These are phyloP conservation scores for Syncephalis plumigaleata DNA, from an alignment of 371 early-diverging fungal species.

Conservation along the genomic window DNA sequence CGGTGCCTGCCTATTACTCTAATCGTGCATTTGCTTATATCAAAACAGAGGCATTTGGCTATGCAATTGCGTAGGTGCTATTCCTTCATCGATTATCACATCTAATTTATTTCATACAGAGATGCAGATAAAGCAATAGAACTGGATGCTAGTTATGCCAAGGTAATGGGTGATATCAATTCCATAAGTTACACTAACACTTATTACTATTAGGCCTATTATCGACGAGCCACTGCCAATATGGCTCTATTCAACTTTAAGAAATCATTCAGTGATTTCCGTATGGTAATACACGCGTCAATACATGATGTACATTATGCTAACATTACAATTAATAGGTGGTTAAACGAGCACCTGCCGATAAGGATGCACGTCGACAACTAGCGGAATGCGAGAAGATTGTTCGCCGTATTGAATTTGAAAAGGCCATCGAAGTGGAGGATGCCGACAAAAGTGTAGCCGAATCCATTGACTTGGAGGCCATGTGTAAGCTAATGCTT, in stretches of 20 bases:
- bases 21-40: conserved; percentile 88
- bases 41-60: conserved; percentile 75
- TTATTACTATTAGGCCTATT: conserved; percentile 40
- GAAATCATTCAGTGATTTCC: conserved; percentile 69
- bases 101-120: conserved; percentile 8
- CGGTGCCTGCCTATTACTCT: conserved; percentile 69
- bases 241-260: conserved; percentile 69
- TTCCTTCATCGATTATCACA: conserved; percentile 1
- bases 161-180: conserved; percentile 22
- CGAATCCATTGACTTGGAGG: conserved; percentile 21
- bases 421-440: conserved; percentile 72
- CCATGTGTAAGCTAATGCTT: conserved; percentile 19
- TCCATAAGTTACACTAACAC: background rate
- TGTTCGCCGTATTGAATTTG: conserved; percentile 70
- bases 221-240: conserved; percentile 75
- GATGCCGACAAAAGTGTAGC: conserved; percentile 18
- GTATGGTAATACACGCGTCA: conserved; percentile 24
- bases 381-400: conserved; percentile 77
- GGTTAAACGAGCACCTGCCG: conserved; percentile 40
- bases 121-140: conserved; percentile 78
- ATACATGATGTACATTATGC: conserved; percentile 5
- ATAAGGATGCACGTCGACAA: conserved; percentile 48
- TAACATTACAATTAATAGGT: conserved; percentile 14
- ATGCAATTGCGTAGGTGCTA: conserved; percentile 48
- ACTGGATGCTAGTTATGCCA: conserved; percentile 68